These are phyloP conservation scores for Sechiopsis laciniata DNA, from an alignment of 306 rosid genomes.

Conservation along the genomic window DNA sequence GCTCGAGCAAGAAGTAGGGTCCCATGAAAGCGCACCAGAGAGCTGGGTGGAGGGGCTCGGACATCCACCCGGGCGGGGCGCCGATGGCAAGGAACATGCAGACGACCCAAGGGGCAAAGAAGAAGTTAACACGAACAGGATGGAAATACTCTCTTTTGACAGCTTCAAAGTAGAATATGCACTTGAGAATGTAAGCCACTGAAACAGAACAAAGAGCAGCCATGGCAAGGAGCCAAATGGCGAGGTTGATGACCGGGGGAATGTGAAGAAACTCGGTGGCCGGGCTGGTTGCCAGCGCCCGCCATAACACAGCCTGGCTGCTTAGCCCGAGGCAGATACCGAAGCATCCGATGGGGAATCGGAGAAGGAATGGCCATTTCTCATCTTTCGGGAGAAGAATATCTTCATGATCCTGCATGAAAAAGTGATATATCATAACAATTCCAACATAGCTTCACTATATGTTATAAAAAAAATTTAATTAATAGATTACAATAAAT, in stretches of 20 bases:
- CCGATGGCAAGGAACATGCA: constrained; percentile 73
- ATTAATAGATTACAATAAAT: too few species aligned
- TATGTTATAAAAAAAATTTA: too few species aligned
- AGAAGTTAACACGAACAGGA: constrained; percentile 71
- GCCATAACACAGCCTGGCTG: constrained; percentile 80
- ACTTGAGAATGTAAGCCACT: constrained; percentile 57
- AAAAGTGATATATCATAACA: background rate
- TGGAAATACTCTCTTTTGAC: constrained; percentile 77
- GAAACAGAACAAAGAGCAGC: constrained; percentile 43
- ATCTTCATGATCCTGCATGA: constrained; percentile 60
- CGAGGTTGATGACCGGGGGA: constrained; percentile 45
- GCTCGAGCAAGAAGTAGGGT: constrained; percentile 70
- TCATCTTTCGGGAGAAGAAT: constrained; percentile 87
- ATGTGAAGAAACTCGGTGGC: constrained; percentile 58
- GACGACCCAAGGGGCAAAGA: constrained; percentile 86
- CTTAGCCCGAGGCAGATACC: constrained; percentile 87
- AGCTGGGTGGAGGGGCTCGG: constrained; percentile 53
- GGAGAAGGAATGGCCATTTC: constrained; percentile 78
- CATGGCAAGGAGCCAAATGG: constrained; percentile 53
- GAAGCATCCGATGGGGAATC: constrained; percentile 72
- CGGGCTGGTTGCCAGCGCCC: constrained; percentile 63
- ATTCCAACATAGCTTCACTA: too few species aligned
- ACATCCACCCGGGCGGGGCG: constrained; percentile 38
- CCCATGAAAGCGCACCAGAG: constrained; percentile 61
- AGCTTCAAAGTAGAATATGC: constrained; percentile 82